Percentiles rank a stretch among this genome's conserved stretches.
These are phyloP conservation scores for Boletus barrowsii DNA, from an alignment of 768 basidiomycete genomes.

Conservation along the genomic window DNA sequence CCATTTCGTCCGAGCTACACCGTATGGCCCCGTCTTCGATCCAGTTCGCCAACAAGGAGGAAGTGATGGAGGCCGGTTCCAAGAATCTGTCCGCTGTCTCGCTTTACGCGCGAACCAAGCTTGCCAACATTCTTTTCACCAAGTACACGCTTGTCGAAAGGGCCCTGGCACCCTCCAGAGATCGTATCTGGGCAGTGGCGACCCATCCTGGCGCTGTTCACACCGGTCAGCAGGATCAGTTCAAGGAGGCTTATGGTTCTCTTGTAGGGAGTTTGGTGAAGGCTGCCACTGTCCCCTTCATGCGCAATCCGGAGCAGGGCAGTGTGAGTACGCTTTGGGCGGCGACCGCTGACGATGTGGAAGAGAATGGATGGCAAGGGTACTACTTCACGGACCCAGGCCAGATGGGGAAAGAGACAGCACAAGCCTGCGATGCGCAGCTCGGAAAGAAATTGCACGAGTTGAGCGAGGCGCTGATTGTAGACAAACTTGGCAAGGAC, in stretches of 20 bases:
- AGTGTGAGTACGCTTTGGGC: constrained; percentile 17
- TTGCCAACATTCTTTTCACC: not conserved
- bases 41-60: not conserved
- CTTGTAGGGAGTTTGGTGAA: constrained; percentile 11
- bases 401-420: constrained; percentile 17
- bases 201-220: constrained; percentile 3
- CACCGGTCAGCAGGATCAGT: not conserved
- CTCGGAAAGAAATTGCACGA: constrained; percentile 29
- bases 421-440: constrained; percentile 22
- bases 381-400: constrained; percentile 19
- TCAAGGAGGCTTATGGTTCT: not conserved
- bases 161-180: not conserved
- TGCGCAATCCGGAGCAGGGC: constrained; percentile 26
- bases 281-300: constrained; percentile 24
- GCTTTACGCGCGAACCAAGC: constrained; percentile 6
- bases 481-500: constrained; percentile 18
- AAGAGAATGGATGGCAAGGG: constrained; percentile 21
- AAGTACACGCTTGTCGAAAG: not conserved
- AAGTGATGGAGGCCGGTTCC: not conserved
- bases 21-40: not conserved
- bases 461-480: constrained; percentile 31
- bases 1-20: constrained; percentile 3
- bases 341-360: not conserved
- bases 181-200: not conserved
- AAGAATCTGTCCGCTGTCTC: constrained; percentile 1